Base-by-base conservation (phyloP, 148 eudicot genomes). In the Cornus suecica region DNA sequence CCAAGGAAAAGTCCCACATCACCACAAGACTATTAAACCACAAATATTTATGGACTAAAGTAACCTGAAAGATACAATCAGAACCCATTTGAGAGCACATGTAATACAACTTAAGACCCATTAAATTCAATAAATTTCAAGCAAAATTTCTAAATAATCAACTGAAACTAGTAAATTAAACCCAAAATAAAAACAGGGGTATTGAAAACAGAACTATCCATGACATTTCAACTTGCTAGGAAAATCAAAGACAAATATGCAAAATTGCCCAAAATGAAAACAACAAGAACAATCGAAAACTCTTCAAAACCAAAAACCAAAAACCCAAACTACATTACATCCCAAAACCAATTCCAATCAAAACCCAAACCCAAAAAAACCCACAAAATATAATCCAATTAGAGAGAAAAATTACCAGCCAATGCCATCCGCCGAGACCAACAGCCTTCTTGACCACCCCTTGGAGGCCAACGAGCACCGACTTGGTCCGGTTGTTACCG, bases 371-470 rank as follows among this genome's bases (percentile, higher is more conserved):
- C 8, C 8, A 58, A 61, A 73, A 10, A 3, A 71, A 65, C 26
- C 32, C 10, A 1, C 24, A 8, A 25, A 65, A 2, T 24, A 16
- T 41, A 26, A 80, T 11, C 2, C 29, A 71, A 24, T 29, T 20
- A 67, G 68, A 22, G 18, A 10, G 10, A 0, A 34, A 4, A 72
- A 42, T 84, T 84, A 90, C 94, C 94, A 90, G 92, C 94, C 94
- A 90, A 85, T 90, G 94, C 94, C 94, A 90, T 1, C 94, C 94
- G 11, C 94, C 94, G 25, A 90, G 94, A 0, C 94, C 94, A 77
- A 88, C 92, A 63, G 94, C 92, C 62, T 90, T 90, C 88, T 88
- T 88, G 11, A 90, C 94, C 20, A 90, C 92, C 2, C 94, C 94
- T n/a, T 84, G 87, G 18, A 90, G 85, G 1, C 94, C 94, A 56